These are phyloP conservation scores for Euphorbia pulcherrima DNA, from an alignment of 345 rosid genomes.

Conservation along the genomic window DNA sequence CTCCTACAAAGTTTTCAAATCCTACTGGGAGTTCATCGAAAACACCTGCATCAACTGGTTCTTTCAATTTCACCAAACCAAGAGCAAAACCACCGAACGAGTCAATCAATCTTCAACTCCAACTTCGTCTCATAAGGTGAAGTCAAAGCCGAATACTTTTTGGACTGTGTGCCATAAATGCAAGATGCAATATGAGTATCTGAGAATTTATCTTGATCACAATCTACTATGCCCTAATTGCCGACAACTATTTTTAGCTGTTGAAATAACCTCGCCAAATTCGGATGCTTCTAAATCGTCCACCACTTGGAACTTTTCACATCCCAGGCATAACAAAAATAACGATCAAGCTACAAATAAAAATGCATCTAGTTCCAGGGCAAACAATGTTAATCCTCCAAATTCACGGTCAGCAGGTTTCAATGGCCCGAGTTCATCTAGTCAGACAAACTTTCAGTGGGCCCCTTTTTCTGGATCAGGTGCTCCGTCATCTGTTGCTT, in stretches of 20 bases:
- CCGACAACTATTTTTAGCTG: constrained; percentile 38
- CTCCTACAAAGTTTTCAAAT: constrained; percentile 37
- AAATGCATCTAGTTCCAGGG: constrained; percentile 25
- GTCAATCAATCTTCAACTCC: constrained; percentile 18
- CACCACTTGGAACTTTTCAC: constrained; percentile 39
- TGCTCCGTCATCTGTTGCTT: constrained; percentile 41
- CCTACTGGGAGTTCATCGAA: constrained; percentile 35
- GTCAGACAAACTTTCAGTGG: constrained; percentile 43
- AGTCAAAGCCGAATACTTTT: constrained; percentile 31
- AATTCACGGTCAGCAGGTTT: constrained; percentile 25
- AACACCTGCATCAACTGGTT: constrained; percentile 35
- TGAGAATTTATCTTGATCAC: constrained; percentile 35
- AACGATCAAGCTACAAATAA: constrained; percentile 36
- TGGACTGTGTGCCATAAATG: constrained; percentile 47
- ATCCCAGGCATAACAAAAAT: constrained; percentile 33
- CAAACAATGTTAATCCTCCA: constrained; percentile 22
- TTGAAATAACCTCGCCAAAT: constrained; percentile 37
- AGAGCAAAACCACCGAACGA: constrained; percentile 20
- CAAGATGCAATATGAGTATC: constrained; percentile 49
- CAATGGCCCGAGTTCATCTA: constrained; percentile 26
- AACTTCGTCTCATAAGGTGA: constrained; percentile 22
- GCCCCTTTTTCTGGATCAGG: constrained; percentile 47
- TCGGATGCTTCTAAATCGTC: constrained; percentile 25
- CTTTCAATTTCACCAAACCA: constrained; percentile 38
- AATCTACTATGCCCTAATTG: constrained; percentile 45